phyloP scores from a whole-genome alignment of 2,329 filamentous ascomycete species.

The Beauveria australis region DNA sequence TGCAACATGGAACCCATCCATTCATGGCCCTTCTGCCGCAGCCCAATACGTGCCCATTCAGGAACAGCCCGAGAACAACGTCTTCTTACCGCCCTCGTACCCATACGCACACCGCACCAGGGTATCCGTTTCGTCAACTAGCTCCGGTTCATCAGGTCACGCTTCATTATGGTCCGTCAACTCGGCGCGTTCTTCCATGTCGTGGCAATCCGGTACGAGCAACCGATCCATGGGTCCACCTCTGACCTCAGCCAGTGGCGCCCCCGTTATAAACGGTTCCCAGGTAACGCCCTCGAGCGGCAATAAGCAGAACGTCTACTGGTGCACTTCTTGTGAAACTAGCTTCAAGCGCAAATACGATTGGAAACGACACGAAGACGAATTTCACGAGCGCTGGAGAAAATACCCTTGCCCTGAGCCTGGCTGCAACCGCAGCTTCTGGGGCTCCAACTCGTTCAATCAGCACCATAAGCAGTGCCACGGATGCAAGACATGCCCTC shows the following conservation, averaged over 20 bases:
- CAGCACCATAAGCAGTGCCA: constrained; percentile 60
- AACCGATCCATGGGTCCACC: constrained; percentile 27
- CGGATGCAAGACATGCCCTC: constrained; percentile 56
- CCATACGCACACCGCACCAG: constrained; percentile 33
- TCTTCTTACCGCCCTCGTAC: constrained; percentile 29
- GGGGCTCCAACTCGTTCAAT: constrained; percentile 60
- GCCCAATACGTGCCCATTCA: constrained; percentile 6
- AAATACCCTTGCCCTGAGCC: constrained; percentile 59
- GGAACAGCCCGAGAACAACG: constrained; percentile 16
- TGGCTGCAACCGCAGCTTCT: constrained; percentile 58
- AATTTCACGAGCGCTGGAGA: constrained; percentile 60
- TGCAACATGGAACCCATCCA: constrained; percentile 16
- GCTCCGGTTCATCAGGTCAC: constrained; percentile 41
- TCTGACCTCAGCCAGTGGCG: constrained; percentile 18
- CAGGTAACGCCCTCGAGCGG: constrained; percentile 20
- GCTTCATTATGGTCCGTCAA: constrained; percentile 38
- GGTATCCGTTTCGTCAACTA: constrained; percentile 42
- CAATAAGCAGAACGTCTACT: constrained; percentile 41
- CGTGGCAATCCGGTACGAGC: constrained; percentile 29
- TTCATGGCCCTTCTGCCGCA: constrained; percentile 1
- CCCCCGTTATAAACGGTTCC: constrained; percentile 25
- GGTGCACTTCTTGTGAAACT: constrained; percentile 53
- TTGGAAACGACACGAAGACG: constrained; percentile 62
- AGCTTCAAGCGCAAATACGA: constrained; percentile 61
- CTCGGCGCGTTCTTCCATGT: constrained; percentile 31